Evolutionary conservation across 129 eudicot species (phyloP).

Genomic region (Centaurea solstitialis): DNA sequence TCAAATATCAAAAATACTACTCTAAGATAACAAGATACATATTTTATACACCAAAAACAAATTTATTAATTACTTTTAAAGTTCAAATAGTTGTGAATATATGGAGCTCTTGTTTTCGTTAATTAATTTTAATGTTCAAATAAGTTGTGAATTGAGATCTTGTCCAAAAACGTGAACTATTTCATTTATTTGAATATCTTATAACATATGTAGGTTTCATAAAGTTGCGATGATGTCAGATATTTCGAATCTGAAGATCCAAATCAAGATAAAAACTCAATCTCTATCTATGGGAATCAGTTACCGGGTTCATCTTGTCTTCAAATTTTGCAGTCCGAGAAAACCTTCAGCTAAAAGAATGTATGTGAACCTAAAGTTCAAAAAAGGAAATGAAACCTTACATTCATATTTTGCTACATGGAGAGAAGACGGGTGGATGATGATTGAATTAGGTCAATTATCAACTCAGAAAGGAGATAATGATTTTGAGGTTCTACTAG

Average conservation of each 20-base stretch:
- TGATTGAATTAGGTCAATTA: not conserved
- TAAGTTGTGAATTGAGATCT: too few species aligned
- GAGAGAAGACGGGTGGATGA: constrained; percentile 3
- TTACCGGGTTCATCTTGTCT: constrained; percentile 3
- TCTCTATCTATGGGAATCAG: not conserved
- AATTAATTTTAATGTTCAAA: too few species aligned
- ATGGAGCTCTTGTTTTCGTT: too few species aligned
- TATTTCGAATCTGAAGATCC: not conserved
- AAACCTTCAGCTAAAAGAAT: not conserved
- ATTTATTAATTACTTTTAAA: too few species aligned
- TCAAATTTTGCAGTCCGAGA: constrained; percentile 1
- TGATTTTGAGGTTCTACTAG: not conserved
- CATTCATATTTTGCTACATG: constrained; percentile 14
- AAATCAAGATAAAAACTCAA: constrained; percentile 1
- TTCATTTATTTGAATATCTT: not conserved
- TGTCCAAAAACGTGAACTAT: too few species aligned
- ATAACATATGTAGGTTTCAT: not conserved
- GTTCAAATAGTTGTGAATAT: too few species aligned
- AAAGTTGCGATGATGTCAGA: not conserved
- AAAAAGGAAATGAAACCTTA: not conserved
- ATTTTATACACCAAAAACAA: too few species aligned
- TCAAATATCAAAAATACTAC: too few species aligned
- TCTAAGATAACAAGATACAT: too few species aligned
- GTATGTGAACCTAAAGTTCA: constrained; percentile 18
- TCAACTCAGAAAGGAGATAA: not conserved